A percentile compares a stretch with the other conserved stretches of the same genome.
phyloP scores from a whole-genome alignment of 2,329 filamentous ascomycete species.

The Neonectria ditissima region DNA sequence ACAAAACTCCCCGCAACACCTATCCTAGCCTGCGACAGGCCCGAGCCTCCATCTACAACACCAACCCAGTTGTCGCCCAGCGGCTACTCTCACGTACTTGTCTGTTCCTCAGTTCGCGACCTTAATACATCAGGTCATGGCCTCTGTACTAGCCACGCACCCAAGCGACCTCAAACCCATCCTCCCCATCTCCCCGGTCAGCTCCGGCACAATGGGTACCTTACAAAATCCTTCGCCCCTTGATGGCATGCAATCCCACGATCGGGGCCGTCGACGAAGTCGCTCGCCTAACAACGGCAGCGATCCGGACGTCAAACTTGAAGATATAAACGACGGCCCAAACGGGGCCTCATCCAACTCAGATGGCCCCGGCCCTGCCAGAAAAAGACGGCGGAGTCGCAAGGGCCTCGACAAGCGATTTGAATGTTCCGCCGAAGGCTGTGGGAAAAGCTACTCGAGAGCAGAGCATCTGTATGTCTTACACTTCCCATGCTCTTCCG shows the following conservation, averaged over 20 bases:
- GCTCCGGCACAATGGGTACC: constrained; percentile 56
- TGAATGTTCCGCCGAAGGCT: constrained; percentile 85
- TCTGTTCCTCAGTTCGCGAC: constrained; percentile 17
- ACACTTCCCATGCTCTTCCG: constrained; percentile 40
- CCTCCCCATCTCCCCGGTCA: constrained; percentile 54
- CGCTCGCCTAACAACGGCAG: constrained; percentile 57
- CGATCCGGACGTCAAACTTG: constrained; percentile 54
- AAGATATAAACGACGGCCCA: constrained; percentile 45
- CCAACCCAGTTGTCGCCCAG: not conserved
- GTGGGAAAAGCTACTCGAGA: constrained; percentile 95
- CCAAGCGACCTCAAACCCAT: constrained; percentile 48
- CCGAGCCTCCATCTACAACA: not conserved
- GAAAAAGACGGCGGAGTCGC: constrained; percentile 77
- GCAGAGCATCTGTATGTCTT: constrained; percentile 87
- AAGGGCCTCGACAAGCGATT: constrained; percentile 86
- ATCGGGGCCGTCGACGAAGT: constrained; percentile 56
- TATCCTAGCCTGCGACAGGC: not conserved
- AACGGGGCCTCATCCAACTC: constrained; percentile 64
- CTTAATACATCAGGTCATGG: constrained; percentile 40
- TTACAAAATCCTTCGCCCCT: constrained; percentile 51
- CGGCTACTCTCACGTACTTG: constrained; percentile 6
- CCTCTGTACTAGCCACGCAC: constrained; percentile 42
- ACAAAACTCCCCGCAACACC: not conserved
- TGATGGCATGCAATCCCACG: constrained; percentile 50
- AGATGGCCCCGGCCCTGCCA: constrained; percentile 67